Conservation (phyloP, 176 grass and related monocot genomes). For the Tillandsia leiboldiana region DNA sequence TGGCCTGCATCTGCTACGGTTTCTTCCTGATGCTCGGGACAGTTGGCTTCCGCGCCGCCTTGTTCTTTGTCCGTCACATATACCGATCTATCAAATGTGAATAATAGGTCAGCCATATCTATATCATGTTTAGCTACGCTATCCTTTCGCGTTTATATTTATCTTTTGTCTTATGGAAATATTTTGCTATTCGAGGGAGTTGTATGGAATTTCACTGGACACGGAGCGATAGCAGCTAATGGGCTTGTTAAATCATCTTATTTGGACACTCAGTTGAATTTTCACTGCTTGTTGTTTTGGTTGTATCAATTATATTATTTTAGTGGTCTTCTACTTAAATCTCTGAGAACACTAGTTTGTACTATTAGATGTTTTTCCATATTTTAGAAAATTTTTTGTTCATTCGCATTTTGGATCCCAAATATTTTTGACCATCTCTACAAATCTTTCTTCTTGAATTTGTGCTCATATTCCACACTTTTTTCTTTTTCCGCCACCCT, state of each 20-base stretch:
- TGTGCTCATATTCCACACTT: background rate
- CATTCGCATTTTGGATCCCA: background rate
- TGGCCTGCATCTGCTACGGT: slow-evolving; percentile 4
- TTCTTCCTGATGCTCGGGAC: slow-evolving; percentile 1
- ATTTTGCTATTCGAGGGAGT: background rate
- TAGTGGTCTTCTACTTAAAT: background rate
- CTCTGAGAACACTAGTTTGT: background rate
- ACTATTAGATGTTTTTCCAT: background rate
- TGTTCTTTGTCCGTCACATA: slow-evolving; percentile 2
- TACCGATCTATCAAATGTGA: slow-evolving; percentile 6
- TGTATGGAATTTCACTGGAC: background rate
- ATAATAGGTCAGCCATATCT: background rate
- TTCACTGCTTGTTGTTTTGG: background rate
- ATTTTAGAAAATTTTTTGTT: background rate
- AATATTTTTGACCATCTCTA: background rate
- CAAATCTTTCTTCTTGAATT: background rate
- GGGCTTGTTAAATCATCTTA: background rate
- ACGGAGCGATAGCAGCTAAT: background rate
- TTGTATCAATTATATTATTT: background rate
- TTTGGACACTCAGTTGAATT: background rate
- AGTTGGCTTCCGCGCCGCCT: background rate
- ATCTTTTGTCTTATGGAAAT: background rate
- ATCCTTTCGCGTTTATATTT: background rate
- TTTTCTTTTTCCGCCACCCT: background rate
- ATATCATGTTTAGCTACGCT: background rate